Evolutionary conservation across 176 grass and related monocot genomes (phyloP), one percentile per base, ranked within the genome.

Genomic region (Paspalum vaginatum): DNA sequence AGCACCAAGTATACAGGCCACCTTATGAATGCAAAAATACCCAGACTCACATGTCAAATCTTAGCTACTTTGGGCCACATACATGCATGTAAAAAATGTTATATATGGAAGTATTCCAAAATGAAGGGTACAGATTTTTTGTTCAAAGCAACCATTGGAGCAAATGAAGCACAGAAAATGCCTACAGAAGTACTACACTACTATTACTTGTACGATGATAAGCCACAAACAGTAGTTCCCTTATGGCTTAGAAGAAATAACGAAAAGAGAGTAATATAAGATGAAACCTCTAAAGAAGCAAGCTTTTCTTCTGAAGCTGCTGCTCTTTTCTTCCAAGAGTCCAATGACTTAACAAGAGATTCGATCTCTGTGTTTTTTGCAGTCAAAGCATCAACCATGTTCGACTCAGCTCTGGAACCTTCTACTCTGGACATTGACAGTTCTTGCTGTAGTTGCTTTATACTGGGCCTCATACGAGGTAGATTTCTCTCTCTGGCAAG

Each of bases 361-460:
- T 99, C 96, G 67, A 99, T 95, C 92, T 99, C 96, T 17, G 88
- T 61, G 44, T 99, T 99, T 78, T 99, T 99, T 51, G 96, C 88
- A 77, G 82, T 82, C 84, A 99, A 87, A 89, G 96, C 96, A 91
- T 99, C 96, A 84, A 92, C 74, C 96, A 99, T 89, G 68, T 99
- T 99, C 64, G 90, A 93, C 88, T 99, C 96, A n/a, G 65, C 91
- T 90, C 96, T 88, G 46, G 90, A 88, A 50, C 86, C 84, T 83
- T 99, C 90, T 72, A 91, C 81, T 81, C 84, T 93, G 76, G 82
- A 93, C 61, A 79, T 78, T 48, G 90, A 95, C 82, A 99, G 53
- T 52, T 99, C 90, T 89, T 91, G 91, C 65, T 93, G 82, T 18
- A 99, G 84, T 87, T 99, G 82, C 68, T 93, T 99, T 89, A 95